Conservation (phyloP, 805 yeast genomes). For the Wickerhamiella spandovensis region DNA sequence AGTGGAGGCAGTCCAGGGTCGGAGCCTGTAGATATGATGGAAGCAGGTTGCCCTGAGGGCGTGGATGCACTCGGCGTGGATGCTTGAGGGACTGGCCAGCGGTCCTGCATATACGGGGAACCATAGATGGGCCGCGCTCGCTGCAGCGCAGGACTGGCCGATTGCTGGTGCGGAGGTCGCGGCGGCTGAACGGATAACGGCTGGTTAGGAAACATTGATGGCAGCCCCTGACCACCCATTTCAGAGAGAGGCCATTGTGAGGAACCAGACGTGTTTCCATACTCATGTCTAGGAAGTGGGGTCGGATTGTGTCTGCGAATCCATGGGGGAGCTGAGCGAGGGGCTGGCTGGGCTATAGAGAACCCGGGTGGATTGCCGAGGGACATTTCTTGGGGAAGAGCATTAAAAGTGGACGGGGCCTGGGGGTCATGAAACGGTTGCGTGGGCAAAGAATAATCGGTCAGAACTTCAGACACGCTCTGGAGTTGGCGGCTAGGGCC, state of each 20-base stretch:
- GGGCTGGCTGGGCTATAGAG: too few relatives aligned
- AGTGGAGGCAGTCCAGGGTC: background rate
- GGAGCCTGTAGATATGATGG: background rate
- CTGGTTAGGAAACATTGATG: background rate
- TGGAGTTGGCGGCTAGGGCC: background rate
- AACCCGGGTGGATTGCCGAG: background rate
- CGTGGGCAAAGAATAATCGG: background rate
- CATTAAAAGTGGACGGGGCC: background rate
- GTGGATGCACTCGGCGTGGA: background rate
- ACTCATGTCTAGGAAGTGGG: background rate
- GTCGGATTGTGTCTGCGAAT: background rate
- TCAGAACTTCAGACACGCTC: background rate
- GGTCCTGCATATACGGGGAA: background rate
- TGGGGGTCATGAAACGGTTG: background rate
- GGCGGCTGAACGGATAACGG: background rate
- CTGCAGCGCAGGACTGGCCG: background rate
- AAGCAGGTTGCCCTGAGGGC: background rate
- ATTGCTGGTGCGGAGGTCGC: background rate
- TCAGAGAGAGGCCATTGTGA: background rate
- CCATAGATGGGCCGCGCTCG: background rate
- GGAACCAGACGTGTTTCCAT: background rate
- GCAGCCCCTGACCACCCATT: background rate
- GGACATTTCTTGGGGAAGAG: background rate
- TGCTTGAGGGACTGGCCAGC: background rate
- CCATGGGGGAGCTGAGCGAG: background rate